phyloP scores from a whole-genome alignment of 2,329 filamentous ascomycete genomes.

The Fusarium sp. region DNA sequence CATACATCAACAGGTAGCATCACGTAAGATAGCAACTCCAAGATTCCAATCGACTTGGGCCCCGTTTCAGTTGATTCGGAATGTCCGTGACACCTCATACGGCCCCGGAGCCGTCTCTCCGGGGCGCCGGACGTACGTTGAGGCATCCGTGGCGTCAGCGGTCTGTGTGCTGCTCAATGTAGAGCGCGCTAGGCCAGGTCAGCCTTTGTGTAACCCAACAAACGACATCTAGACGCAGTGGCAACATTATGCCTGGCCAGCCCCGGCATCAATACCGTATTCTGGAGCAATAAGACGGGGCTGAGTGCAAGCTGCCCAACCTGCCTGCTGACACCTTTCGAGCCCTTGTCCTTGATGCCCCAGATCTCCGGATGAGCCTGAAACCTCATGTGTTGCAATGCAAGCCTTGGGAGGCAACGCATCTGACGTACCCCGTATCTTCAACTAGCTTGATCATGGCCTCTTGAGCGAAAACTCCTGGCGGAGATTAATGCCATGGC shows the following conservation, averaged over 20 bases:
- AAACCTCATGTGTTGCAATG: neutral
- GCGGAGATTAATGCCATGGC: neutral
- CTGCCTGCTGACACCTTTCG: neutral
- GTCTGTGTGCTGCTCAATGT: constrained; percentile 13
- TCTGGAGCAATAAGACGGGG: neutral
- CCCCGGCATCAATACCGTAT: constrained; percentile 2
- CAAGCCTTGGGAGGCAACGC: neutral
- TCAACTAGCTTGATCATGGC: neutral
- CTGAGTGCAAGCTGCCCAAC: neutral
- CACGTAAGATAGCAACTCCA: constrained; percentile 1
- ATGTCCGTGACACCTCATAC: neutral
- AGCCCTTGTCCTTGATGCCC: neutral
- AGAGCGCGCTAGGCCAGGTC: constrained; percentile 7
- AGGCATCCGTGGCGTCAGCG: constrained; percentile 4
- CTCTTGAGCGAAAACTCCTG: neutral
- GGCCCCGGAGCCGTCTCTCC: constrained; percentile 1
- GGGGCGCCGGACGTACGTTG: constrained; percentile 4
- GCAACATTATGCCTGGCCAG: neutral
- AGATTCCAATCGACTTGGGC: neutral
- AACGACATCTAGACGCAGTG: constrained; percentile 6
- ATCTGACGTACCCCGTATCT: constrained; percentile 1
- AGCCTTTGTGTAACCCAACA: constrained; percentile 14
- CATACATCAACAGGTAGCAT: neutral
- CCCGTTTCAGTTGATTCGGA: neutral
- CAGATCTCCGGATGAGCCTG: neutral